Percentiles rank a stretch among this genome's conserved stretches.
phyloP scores from a whole-genome alignment of 495 filamentous ascomycete genomes.

The Trichocladium antarcticum region DNA sequence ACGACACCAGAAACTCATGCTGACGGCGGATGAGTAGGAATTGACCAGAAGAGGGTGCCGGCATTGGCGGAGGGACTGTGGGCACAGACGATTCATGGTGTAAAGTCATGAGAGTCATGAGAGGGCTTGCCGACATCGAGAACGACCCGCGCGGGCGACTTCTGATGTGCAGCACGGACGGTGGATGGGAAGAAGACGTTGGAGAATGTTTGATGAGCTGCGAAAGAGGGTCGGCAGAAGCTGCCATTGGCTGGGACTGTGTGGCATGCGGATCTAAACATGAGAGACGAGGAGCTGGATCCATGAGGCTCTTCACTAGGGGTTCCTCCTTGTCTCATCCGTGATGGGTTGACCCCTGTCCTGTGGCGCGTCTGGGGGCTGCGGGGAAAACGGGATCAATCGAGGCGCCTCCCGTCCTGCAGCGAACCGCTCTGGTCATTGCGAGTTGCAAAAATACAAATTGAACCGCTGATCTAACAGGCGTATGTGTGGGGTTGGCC shows the following conservation, averaged over 20 bases:
- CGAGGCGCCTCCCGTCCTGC: background rate
- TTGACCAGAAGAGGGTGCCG: conserved; percentile 13
- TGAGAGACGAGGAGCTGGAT: background rate
- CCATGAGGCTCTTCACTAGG: conserved; percentile 21
- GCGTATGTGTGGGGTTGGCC: no score
- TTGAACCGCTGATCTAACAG: no score
- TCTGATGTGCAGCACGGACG: conserved; percentile 25
- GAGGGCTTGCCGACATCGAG: background rate
- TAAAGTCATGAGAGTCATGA: background rate
- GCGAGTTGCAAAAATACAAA: no score
- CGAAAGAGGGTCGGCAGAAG: background rate
- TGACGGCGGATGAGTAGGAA: conserved; percentile 27
- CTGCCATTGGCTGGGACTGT: conserved; percentile 26
- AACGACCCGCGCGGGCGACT: conserved; percentile 5
- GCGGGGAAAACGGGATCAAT: conserved; percentile 7
- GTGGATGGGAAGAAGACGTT: conserved; percentile 25
- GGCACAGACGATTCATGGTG: background rate
- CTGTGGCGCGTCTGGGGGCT: conserved; percentile 37
- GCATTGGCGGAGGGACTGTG: background rate
- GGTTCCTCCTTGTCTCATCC: conserved; percentile 12
- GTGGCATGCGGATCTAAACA: conserved; percentile 11
- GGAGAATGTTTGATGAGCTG: conserved; percentile 31
- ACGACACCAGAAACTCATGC: conserved; percentile 21
- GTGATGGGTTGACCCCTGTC: conserved; percentile 31
- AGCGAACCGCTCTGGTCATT: no score